Evolutionary conservation across 352 stramenopile species (phyloP).

Genomic region (Phytophthora ramorum): DNA sequence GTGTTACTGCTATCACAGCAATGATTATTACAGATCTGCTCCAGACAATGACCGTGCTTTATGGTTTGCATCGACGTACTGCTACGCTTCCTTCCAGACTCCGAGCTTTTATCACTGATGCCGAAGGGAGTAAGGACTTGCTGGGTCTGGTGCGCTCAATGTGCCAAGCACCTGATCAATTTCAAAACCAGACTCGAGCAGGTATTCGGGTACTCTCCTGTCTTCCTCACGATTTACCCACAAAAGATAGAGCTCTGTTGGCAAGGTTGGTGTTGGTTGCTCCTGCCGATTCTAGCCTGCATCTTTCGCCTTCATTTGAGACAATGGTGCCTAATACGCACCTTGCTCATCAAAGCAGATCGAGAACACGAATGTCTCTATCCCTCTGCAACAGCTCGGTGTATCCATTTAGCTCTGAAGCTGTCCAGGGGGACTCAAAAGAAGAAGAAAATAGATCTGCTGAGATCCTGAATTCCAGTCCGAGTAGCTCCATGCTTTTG

Average conservation of each 20-base stretch:
- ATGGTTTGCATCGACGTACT: constrained; percentile 14
- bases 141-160: neutral
- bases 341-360: neutral
- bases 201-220: neutral
- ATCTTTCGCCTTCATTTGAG: neutral
- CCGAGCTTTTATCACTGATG: neutral
- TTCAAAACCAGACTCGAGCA: neutral
- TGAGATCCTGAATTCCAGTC: neutral
- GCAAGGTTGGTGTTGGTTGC: neutral
- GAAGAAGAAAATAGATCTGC: neutral
- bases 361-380: too few species aligned
- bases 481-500: neutral
- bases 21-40: constrained; percentile 18
- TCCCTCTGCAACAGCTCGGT: too few species aligned
- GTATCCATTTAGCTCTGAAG: neutral
- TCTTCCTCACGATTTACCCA: constrained; percentile 6
- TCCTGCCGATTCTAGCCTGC: neutral
- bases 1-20: neutral
- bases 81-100: neutral
- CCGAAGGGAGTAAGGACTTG: neutral
- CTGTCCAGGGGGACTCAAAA: neutral
- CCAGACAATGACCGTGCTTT: constrained; percentile 10
- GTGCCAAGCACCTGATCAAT: constrained; percentile 7
- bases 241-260: neutral
- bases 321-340: too few species aligned